Evolutionary conservation across 2,329 filamentous ascomycete species (phyloP), one percentile per base, ranked within the genome.

Genomic region (Truncatella angustata): DNA sequence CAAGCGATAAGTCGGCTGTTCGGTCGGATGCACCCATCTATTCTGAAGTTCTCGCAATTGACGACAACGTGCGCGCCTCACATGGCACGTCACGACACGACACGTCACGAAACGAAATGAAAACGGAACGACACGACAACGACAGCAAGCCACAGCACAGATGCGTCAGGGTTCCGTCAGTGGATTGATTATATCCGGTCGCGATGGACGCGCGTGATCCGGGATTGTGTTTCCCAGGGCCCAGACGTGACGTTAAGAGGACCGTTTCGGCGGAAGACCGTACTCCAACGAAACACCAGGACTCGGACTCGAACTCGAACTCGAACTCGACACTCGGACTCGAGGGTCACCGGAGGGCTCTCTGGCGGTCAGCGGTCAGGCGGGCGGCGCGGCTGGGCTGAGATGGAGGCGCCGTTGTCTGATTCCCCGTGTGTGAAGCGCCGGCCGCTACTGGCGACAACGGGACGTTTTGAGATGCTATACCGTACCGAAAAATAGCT

Each of bases 1-100:
- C 69, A 60, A 63, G 63, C 57, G 68, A 60, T 65, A 68, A 60
- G 59, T 66, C 65, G 62, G 69, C 60, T 58, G 66, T 63, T 63
- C 69, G 67, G 63, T 68, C 67, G 65, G 66, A 61, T 59, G 73
- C 69, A 68, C 75, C 72, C 71, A 76, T 76, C 72, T 76, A 75
- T 70, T 69, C 70, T 64, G 58, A n/a, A n/a, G 56, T 58, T 56
- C 32, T 53, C 30, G 55, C 51, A 53, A 24, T 56, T 56, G 59
- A 59, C 54, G 53, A 59, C 56, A 54, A 50, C 55, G 59, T 60
- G 60, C 57, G 60, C 62, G 64, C 55, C 63, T 63, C 47, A 50
- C 65, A 67, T 66, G 65, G 63, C 64, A 65, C 61, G 48, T 56
- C 57, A 60, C 59, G 43, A 32, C 43, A 32, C 43, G 28, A 20